Evolutionary conservation across 2,329 filamentous ascomycete species (phyloP).

Genomic region (Aspergillus floridensis): DNA sequence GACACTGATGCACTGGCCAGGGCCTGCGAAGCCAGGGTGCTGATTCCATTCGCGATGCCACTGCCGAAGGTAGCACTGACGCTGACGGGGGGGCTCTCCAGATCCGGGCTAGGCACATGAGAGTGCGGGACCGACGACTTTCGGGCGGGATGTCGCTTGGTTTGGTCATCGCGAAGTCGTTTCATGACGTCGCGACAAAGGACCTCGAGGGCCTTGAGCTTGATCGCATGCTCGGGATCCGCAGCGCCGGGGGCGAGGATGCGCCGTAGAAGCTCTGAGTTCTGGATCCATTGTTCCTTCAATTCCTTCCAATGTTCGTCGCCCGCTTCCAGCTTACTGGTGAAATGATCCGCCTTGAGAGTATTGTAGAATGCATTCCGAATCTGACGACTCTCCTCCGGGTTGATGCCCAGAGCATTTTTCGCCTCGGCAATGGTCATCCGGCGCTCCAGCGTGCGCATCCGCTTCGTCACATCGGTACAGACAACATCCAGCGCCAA

Average conservation of each 20-base stretch:
- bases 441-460: slow-evolving; percentile 63
- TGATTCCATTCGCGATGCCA: slow-evolving; percentile 41
- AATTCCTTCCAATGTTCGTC: slow-evolving; percentile 69
- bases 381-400: slow-evolving; percentile 64
- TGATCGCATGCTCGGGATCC: slow-evolving; percentile 55
- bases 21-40: slow-evolving; percentile 44
- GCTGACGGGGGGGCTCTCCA: slow-evolving; percentile 23
- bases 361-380: slow-evolving; percentile 66
- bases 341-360: slow-evolving; percentile 64
- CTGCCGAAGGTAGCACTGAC: slow-evolving; percentile 21
- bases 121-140: slow-evolving; percentile 32
- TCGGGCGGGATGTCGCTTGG: slow-evolving; percentile 53
- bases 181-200: slow-evolving; percentile 77
- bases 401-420: slow-evolving; percentile 66
- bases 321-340: slow-evolving; percentile 70
- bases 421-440: slow-evolving; percentile 75
- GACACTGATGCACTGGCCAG: slow-evolving; percentile 42
- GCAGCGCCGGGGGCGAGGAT: slow-evolving; percentile 53
- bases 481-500: slow-evolving; percentile 76
- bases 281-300: slow-evolving; percentile 65
- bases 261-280: slow-evolving; percentile 54
- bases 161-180: slow-evolving; percentile 66
- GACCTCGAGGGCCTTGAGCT: slow-evolving; percentile 65
- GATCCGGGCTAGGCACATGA: slow-evolving; percentile 21
- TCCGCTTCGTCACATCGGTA: slow-evolving; percentile 76